Base-by-base conservation (phyloP, 306 rosid species). In the Malus fusca region DNA sequence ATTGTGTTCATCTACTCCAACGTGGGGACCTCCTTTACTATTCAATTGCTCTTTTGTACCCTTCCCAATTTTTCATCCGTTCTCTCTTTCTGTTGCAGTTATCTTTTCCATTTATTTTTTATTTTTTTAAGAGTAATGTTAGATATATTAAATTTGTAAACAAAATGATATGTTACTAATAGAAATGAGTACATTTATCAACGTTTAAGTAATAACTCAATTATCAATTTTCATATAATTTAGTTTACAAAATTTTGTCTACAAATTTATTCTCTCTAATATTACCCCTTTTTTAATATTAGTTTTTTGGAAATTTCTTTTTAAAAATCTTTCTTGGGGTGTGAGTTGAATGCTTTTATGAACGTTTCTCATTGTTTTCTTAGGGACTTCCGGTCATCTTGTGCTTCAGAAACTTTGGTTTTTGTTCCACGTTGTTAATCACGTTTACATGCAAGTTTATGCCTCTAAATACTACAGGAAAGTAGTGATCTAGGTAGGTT, bases 21-120 rank as follows among this genome's bases (percentile, higher is more conserved):
- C 11, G 58, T 44, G 77, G 77, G 77, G 69, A 46, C 69, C 69
- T 73, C 5, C 44, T 14, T 21, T 21, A 18, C 30, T 61, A 74
- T 61, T 43, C 46, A 43, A 61, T 74, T 30, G 60, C n/a, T 74
- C 22, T 42, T 66, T 66, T 37, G 26, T 66, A 43, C 35, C 56
- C 43, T 43, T 25, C 51, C 71, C 14, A 51, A 60, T 11, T 22
- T 42, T 37, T 67, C 21, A 31, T 65, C 15, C 31, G 55, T 48
- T 15, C 2, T 48, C 55, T 46, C 19, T 14, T 56, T 58, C 26
- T 55, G 46, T 22, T 22, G n/a, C 17, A 11, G n/a, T 14, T 6
- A 40, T 12, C 30, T 40, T 42, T 15, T 18, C 51, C 30, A n/a
- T 25, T 23, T 12, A 18, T 18, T 31, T 25, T 33, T 12, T 53